Percentiles rank a stretch among this genome's conserved stretches.
Conservation (phyloP, 768 basidiomycete genomes). For the Rhizopogon rudus region DNA sequence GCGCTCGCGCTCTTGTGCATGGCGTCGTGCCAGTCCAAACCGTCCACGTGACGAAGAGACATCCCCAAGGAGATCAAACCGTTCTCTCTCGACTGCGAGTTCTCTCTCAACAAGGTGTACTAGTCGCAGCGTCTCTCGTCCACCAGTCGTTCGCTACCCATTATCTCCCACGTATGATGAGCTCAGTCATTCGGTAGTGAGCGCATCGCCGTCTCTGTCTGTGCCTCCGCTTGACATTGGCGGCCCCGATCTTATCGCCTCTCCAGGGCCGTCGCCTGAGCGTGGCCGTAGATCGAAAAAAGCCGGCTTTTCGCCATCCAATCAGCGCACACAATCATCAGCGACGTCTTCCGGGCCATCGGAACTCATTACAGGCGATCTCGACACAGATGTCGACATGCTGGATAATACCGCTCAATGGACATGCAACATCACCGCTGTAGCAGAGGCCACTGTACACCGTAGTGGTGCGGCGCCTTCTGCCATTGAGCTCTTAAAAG, state of each 20-base stretch:
- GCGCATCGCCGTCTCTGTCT: conserved; percentile 9
- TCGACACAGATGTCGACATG: conserved; percentile 15
- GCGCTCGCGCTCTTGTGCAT: conserved; percentile 28
- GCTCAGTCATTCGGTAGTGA: conserved; percentile 17
- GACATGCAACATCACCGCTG: conserved; percentile 19
- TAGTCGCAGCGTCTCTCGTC: conserved; percentile 38
- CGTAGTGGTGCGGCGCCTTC: conserved; percentile 10
- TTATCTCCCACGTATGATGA: conserved; percentile 22
- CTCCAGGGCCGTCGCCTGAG: conserved; percentile 18
- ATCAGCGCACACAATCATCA: conserved; percentile 18
- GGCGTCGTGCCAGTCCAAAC: conserved; percentile 12
- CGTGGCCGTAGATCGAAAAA: conserved; percentile 24
- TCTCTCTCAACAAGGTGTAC: conserved; percentile 33
- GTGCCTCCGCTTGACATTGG: conserved; percentile 26
- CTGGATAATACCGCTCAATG: conserved; percentile 24
- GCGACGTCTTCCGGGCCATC: conserved; percentile 20
- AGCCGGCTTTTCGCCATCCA: conserved; percentile 2
- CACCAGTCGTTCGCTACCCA: conserved; percentile 20
- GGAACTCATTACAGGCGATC: conserved; percentile 14
- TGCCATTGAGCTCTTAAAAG: conserved; percentile 17
- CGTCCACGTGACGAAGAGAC: conserved; percentile 25
- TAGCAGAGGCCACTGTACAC: conserved; percentile 17
- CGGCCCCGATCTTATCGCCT: conserved; percentile 11
- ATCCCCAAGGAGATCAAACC: conserved; percentile 33
- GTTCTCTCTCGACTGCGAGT: conserved; percentile 39